Evolutionary conservation across 805 yeast species (phyloP).

Genomic region (Pichia thaimueangensis): DNA sequence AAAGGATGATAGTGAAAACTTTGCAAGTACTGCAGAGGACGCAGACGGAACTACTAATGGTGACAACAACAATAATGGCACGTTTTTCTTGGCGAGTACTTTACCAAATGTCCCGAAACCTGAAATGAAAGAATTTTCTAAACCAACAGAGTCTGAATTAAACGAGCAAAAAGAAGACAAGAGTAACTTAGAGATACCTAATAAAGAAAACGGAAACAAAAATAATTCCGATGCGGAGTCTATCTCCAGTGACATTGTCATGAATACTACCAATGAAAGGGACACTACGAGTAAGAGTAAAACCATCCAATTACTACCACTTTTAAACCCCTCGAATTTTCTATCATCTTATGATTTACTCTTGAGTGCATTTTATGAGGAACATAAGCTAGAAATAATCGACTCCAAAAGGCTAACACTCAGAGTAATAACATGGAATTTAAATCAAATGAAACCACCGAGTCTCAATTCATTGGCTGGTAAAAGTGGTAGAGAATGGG

Average conservation of each 20-base stretch:
- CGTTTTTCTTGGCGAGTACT: slow-evolving; percentile 3
- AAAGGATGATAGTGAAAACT: background rate
- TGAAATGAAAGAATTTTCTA: background rate
- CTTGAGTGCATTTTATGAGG: slow-evolving; percentile 11
- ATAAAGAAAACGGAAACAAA: background rate
- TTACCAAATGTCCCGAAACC: slow-evolving; percentile 3
- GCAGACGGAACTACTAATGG: background rate
- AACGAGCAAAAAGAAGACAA: background rate
- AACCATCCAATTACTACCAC: slow-evolving; percentile 15
- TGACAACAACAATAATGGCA: too few species aligned
- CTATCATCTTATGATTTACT: slow-evolving; percentile 17
- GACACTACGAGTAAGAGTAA: slow-evolving; percentile 3
- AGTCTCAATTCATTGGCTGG: slow-evolving; percentile 5
- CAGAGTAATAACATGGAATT: slow-evolving; percentile 35
- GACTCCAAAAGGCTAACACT: slow-evolving; percentile 12
- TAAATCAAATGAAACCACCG: slow-evolving; percentile 23
- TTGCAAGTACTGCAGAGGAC: background rate
- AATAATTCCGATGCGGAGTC: background rate
- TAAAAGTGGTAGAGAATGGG: slow-evolving; percentile 10
- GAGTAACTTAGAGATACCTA: background rate
- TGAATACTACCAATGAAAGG: background rate
- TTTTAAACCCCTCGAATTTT: slow-evolving; percentile 26
- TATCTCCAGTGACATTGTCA: background rate
- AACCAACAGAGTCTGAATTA: background rate
- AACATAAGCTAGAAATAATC: slow-evolving; percentile 1